Evolutionary conservation across 2,329 filamentous ascomycete species (phyloP).

Genomic region (Meredithiella fracta): DNA sequence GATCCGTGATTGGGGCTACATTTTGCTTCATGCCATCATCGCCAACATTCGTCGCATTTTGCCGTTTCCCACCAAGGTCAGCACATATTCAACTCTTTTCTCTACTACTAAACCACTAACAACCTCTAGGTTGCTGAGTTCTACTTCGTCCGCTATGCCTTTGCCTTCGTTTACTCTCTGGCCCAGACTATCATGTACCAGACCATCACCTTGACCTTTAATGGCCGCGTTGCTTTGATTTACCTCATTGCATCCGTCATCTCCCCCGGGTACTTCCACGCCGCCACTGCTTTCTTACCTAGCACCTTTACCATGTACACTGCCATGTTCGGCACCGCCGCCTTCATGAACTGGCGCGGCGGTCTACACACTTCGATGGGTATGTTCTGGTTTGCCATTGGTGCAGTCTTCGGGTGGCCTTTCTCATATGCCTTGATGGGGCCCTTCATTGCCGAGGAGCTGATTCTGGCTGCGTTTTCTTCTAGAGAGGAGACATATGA

Average conservation of each 20-base stretch:
- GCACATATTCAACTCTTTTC: background rate
- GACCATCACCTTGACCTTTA: slow-evolving; percentile 58
- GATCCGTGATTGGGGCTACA: slow-evolving; percentile 89
- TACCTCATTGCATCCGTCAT: slow-evolving; percentile 63
- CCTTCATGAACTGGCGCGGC: slow-evolving; percentile 80
- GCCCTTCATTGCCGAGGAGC: slow-evolving; percentile 69
- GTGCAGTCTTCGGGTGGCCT: slow-evolving; percentile 80
- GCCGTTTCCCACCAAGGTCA: slow-evolving; percentile 43
- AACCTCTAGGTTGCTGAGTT: slow-evolving; percentile 49
- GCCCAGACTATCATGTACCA: slow-evolving; percentile 73
- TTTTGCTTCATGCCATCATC: slow-evolving; percentile 59
- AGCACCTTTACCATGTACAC: slow-evolving; percentile 97
- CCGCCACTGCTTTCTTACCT: slow-evolving; percentile 71
- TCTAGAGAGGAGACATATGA: slow-evolving; percentile 43
- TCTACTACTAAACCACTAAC: background rate
- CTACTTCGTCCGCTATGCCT: slow-evolving; percentile 62
- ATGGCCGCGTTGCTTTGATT: slow-evolving; percentile 68
- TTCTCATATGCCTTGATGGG: slow-evolving; percentile 70
- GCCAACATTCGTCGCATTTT: slow-evolving; percentile 50
- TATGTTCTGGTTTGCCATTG: slow-evolving; percentile 80
- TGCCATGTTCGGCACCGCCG: slow-evolving; percentile 66
- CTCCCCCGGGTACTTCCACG: slow-evolving; percentile 86
- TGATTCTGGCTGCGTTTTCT: slow-evolving; percentile 38
- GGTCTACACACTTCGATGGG: slow-evolving; percentile 66
- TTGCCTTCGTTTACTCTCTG: slow-evolving; percentile 62